Evolutionary conservation across 169 alveolate species (phyloP).

Genomic region (Cryptosporidium sp.): DNA sequence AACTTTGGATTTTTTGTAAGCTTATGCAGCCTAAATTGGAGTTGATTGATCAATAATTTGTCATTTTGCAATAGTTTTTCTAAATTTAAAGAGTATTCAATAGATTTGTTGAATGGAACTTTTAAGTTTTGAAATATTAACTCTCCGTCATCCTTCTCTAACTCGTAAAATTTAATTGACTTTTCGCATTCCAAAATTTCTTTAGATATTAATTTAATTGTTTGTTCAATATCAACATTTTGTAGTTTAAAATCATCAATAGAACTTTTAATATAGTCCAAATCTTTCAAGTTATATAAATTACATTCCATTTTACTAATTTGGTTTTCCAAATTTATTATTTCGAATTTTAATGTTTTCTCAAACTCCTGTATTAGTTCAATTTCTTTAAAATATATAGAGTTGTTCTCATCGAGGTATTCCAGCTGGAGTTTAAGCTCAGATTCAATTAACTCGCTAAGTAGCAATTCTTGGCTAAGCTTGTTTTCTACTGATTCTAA

Average conservation of each 20-base stretch:
- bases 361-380: not conserved
- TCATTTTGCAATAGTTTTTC: constrained; percentile 50
- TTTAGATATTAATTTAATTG: constrained; percentile 8
- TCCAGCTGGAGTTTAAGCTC: constrained; percentile 53
- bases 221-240: constrained; percentile 19
- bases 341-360: not conserved
- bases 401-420: constrained; percentile 44
- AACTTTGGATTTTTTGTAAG: constrained; percentile 46
- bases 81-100: constrained; percentile 35
- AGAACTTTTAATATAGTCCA: not conserved
- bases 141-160: not conserved
- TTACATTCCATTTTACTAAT: not conserved
- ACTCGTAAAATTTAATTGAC: constrained; percentile 34
- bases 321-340: not conserved
- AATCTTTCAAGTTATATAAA: not conserved
- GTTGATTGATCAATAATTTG: constrained; percentile 39
- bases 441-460: constrained; percentile 1
- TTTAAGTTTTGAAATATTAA: constrained; percentile 16
- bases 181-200: constrained; percentile 51
- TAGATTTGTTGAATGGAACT: constrained; percentile 44
- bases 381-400: constrained; percentile 19
- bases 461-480: not conserved
- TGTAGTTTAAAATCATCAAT: constrained; percentile 15
- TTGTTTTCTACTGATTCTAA: not conserved
- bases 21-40: constrained; percentile 50